Evolutionary conservation across 2,329 filamentous ascomycete species (phyloP), one percentile per base, ranked within the genome.

Genomic region (Tolypocladium endophyticum): DNA sequence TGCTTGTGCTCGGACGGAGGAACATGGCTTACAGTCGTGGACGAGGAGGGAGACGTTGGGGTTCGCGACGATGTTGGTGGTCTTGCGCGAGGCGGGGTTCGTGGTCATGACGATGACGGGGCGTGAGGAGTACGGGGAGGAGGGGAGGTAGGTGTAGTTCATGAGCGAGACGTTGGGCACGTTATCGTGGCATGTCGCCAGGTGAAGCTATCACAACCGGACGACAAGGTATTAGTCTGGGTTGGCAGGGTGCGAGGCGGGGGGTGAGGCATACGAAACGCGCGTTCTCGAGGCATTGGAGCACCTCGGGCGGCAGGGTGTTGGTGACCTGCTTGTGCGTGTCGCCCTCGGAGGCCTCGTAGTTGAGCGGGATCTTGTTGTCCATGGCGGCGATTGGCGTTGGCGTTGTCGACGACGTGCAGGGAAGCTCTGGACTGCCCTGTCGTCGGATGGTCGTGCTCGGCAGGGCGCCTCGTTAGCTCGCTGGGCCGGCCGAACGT

Each of bases 111-210:
- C 88, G 70, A 97, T 95, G 64, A 92, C 88, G n/a, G 91, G 87
- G n/a, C 78, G 75, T 57, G 81, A 70, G 45, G 84, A 82, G 73
- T 86, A 88, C 45, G 86, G 87, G 20, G 89, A 90, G 7, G 82
- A 86, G 45, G 92, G 88, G 28, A 99, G 88, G 76, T 97, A 97
- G 70, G 94, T 97, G 79, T 97, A 97, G 79, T 96, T 97, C 94
- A 99, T 99, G 64, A 99, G 85, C 43, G 92, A 95, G 65, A 97
- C 90, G 73, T 97, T 91, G 12, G 94, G 94, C 64, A 86, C 80
- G 69, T 94, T 88, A 66, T 88, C 81, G 67, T 86, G 86, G 73
- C 89, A 95, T 60, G 94, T 99, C 67, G 94, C 92, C 58, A 99
- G 88, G 75, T 99, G 94, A 66, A 99, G 90, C 92, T 96, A 69